Evolutionary conservation across 2,329 filamentous ascomycete species (phyloP).

Genomic region (Coniochaeta sp.): DNA sequence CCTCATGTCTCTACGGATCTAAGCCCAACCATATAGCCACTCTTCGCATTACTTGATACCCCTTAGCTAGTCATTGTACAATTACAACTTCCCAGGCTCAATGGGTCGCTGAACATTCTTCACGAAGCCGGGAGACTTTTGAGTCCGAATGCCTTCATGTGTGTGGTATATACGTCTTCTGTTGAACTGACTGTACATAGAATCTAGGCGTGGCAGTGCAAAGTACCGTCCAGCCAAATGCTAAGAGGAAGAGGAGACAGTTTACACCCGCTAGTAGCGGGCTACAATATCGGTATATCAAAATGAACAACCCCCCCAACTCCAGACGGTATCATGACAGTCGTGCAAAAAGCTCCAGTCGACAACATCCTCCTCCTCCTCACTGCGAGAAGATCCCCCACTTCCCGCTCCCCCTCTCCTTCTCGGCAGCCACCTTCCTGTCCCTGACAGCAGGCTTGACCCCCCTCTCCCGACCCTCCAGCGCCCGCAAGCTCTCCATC

Average conservation of each 20-base stretch:
- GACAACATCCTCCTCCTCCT: background rate
- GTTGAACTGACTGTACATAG: background rate
- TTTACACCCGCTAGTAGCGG: background rate
- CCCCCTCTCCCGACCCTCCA: slow-evolving; percentile 50
- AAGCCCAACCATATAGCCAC: background rate
- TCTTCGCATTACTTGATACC: background rate
- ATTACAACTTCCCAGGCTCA: no score
- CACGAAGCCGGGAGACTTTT: background rate
- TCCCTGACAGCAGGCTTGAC: background rate
- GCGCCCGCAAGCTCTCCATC: slow-evolving; percentile 82
- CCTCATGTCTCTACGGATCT: background rate
- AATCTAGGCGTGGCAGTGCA: background rate
- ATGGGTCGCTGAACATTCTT: no score
- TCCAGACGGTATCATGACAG: slow-evolving; percentile 2
- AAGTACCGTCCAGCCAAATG: background rate
- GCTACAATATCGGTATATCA: background rate
- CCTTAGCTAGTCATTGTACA: background rate
- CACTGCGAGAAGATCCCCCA: slow-evolving; percentile 1
- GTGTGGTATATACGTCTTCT: background rate
- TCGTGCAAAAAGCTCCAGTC: background rate
- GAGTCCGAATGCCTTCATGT: background rate
- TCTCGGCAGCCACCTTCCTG: background rate
- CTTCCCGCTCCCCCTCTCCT: background rate
- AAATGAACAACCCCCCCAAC: background rate
- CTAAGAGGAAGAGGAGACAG: background rate